Evolutionary conservation across 805 yeast species (phyloP).

Genomic region (Kluyveromyces dobzhanskii): DNA sequence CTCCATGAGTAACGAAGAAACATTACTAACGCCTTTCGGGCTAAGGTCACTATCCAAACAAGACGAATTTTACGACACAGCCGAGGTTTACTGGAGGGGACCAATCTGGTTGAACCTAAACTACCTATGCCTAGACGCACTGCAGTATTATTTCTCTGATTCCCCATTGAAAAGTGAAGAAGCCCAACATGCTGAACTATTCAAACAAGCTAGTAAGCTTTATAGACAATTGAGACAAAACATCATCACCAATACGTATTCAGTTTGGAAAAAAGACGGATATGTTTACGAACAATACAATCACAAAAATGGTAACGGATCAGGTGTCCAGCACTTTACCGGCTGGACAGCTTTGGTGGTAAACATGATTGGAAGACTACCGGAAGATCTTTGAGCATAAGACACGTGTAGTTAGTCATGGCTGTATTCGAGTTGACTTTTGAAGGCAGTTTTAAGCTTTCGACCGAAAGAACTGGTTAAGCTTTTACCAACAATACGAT

Average conservation of each 20-base stretch:
- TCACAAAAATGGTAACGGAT: conserved; percentile 62
- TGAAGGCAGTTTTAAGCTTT: no score
- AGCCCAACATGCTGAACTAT: conserved; percentile 13
- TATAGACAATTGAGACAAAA: conserved; percentile 57
- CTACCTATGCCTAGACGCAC: conserved; percentile 66
- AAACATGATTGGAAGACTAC: conserved; percentile 49
- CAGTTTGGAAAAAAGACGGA: conserved; percentile 69
- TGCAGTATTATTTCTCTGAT: conserved; percentile 44
- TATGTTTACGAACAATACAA: conserved; percentile 89
- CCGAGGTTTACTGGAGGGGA: conserved; percentile 94
- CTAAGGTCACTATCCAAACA: conserved; percentile 68
- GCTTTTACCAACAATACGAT: no score
- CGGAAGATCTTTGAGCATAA: conserved; percentile 1
- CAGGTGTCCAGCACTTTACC: conserved; percentile 80
- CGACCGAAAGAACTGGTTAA: no score
- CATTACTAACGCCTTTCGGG: conserved; percentile 73
- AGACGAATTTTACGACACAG: conserved; percentile 60
- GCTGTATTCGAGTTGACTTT: no score
- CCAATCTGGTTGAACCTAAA: conserved; percentile 91
- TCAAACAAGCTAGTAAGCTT: conserved; percentile 34
- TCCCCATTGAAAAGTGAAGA: conserved; percentile 20
- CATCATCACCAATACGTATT: conserved; percentile 56
- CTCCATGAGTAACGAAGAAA: conserved; percentile 57
- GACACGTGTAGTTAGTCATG: no score
- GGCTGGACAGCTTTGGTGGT: conserved; percentile 91